phyloP scores from a whole-genome alignment of 768 basidiomycete species.

The Boletellus emodensis region DNA sequence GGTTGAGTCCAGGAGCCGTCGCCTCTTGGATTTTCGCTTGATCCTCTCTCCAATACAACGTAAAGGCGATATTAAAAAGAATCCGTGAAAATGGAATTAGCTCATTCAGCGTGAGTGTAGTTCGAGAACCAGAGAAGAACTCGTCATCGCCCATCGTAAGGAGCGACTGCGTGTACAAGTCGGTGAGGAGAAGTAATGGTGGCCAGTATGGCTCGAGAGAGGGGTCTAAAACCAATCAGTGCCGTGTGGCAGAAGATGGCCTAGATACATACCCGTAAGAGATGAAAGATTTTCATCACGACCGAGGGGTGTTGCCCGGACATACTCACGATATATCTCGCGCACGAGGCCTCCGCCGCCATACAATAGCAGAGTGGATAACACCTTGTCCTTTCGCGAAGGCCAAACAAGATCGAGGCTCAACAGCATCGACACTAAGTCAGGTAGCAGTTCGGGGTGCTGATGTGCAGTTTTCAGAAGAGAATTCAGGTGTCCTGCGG shows the following conservation, averaged over 20 bases:
- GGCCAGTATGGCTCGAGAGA: constrained; percentile 52
- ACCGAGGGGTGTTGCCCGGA: constrained; percentile 60
- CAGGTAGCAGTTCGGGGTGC: constrained; percentile 37
- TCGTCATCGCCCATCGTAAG: constrained; percentile 96
- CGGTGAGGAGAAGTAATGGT: constrained; percentile 69
- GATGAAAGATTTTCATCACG: constrained; percentile 43
- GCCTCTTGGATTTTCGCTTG: constrained; percentile 36
- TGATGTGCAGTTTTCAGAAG: constrained; percentile 47
- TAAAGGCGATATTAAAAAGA: constrained; percentile 80
- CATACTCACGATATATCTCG: constrained; percentile 68
- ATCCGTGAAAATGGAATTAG: constrained; percentile 70
- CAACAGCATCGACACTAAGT: constrained; percentile 56
- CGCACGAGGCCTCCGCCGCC: constrained; percentile 63
- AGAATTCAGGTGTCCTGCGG: constrained; percentile 48
- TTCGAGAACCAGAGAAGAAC: constrained; percentile 73
- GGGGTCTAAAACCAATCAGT: constrained; percentile 36
- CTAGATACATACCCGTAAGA: constrained; percentile 36
- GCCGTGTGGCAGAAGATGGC: background rate
- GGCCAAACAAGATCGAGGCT: constrained; percentile 62
- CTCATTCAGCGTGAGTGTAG: constrained; percentile 82
- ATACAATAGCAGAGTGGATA: constrained; percentile 49
- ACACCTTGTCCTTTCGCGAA: constrained; percentile 49
- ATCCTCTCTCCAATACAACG: constrained; percentile 63
- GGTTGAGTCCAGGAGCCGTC: constrained; percentile 37
- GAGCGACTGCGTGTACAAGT: constrained; percentile 80